Conservation (phyloP, 2,329 filamentous ascomycete genomes). For the Aspergillus novofumigatus region DNA sequence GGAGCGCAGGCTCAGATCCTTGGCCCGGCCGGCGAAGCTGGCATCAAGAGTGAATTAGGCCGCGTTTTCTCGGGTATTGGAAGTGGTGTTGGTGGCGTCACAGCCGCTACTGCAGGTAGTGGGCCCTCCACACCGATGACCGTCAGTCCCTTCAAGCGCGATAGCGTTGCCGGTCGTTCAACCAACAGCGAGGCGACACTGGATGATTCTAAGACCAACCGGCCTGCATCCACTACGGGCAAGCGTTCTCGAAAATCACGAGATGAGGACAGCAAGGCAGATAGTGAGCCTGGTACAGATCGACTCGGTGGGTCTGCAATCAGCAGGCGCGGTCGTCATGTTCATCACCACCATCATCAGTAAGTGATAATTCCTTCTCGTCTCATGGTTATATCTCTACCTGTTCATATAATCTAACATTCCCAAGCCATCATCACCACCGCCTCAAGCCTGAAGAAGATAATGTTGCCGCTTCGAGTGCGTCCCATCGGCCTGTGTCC, state of each 20-base stretch:
- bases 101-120: constrained; percentile 46
- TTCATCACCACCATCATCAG: constrained; percentile 59
- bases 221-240: constrained; percentile 47
- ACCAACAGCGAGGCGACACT: constrained; percentile 33
- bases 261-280: constrained; percentile 66
- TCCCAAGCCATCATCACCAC: constrained; percentile 48
- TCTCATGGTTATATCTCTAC: not conserved
- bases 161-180: constrained; percentile 45
- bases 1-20: constrained; percentile 79
- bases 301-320: constrained; percentile 60
- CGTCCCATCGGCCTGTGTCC: constrained; percentile 22
- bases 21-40: constrained; percentile 75
- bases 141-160: constrained; percentile 49
- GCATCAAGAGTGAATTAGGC: constrained; percentile 92
- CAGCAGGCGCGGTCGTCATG: constrained; percentile 56
- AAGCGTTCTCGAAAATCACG: constrained; percentile 66
- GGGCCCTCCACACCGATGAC: constrained; percentile 52
- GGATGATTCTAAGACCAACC: constrained; percentile 39
- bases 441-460: constrained; percentile 53
- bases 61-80: constrained; percentile 94
- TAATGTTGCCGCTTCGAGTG: constrained; percentile 16
- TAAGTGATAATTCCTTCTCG: constrained; percentile 31
- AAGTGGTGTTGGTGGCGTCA: constrained; percentile 57
- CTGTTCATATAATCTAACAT: not conserved
- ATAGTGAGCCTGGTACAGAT: constrained; percentile 62